Evolutionary conservation across 768 basidiomycete genomes (phyloP), one percentile per base, ranked within the genome.

Genomic region (Naematelia encephala): DNA sequence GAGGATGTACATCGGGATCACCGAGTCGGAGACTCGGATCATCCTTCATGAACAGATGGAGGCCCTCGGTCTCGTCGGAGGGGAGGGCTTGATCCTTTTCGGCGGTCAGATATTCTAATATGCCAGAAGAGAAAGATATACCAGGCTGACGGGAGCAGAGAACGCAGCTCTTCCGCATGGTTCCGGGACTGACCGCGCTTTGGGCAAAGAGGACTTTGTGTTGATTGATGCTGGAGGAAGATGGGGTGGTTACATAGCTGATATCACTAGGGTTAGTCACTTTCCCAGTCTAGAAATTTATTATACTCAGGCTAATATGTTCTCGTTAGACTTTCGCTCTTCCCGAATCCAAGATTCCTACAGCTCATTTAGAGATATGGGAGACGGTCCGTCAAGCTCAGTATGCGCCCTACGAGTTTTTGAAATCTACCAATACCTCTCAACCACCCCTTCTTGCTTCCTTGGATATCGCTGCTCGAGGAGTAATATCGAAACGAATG

Each of bases 131-230:
- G n/a, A n/a, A n/a, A n/a, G 39, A 11, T n/a, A 43, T n/a, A 11
- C 12, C 12, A 43, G 19, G 28, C 53, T 51, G 46, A 48, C 27
- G 8, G 25, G 28, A 25, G 2, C 72, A 91, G 90, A 87, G 59
- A 88, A 91, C 66, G 90, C 89, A 4, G 90, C 89, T 2, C 82
- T 90, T 22, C 90, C 90, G 2, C 91, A 92, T 72, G 91, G 90
- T 4, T 81, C 82, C 34, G 88, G 89, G 1, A 86, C 86, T 0
- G 87, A 91, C 69, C 82, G 85, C 28, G 67, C 68, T 0, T 79
- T 91, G 12, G 77, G 75, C 0, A 71, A 78, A 54, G 68, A 80
- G 4, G 90, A 93, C 64, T 82, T 89, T 57, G 82, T 86, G 11
- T 80, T 92, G 13, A 86, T 91, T 59, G 90, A 92, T 71, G 82